A percentile compares a stretch with the other conserved stretches of the same genome.
phyloP scores from a whole-genome alignment of 306 rosid genomes.

The Trichosanthes cucumerina region DNA sequence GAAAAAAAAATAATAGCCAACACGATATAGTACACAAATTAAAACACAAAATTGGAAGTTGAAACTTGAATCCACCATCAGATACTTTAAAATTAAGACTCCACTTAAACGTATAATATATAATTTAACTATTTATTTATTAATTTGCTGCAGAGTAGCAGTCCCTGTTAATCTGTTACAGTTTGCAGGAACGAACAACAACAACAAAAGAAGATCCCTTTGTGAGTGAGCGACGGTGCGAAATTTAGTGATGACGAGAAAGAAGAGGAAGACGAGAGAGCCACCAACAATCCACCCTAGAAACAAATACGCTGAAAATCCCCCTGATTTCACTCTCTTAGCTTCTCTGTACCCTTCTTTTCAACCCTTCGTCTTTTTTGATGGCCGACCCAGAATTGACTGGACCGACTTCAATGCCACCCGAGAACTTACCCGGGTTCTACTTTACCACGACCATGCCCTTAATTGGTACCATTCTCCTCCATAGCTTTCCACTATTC shows the following conservation, averaged over 20 bases:
- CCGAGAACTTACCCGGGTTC: constrained; percentile 55
- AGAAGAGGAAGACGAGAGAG: constrained; percentile 34
- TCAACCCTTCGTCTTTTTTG: constrained; percentile 28
- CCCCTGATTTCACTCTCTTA: constrained; percentile 59
- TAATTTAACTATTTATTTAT: too few relatives aligned
- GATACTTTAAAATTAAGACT: too few relatives aligned
- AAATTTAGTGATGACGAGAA: constrained; percentile 20
- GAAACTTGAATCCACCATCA: too few relatives aligned
- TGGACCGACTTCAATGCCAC: constrained; percentile 88
- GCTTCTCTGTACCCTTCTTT: constrained; percentile 79
- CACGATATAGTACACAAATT: too few relatives aligned
- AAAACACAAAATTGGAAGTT: too few relatives aligned
- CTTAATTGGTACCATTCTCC: constrained; percentile 26
- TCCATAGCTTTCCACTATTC: background rate
- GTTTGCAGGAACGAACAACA: background rate
- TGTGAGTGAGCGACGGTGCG: background rate
- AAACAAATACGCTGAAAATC: constrained; percentile 65
- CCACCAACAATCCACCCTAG: constrained; percentile 41
- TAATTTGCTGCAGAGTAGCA: too few relatives aligned
- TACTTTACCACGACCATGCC: constrained; percentile 39
- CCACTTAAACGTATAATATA: background rate
- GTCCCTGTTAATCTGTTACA: too few relatives aligned
- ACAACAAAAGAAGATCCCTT: background rate
- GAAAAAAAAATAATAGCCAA: too few relatives aligned
- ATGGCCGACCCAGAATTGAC: constrained; percentile 37